phyloP scores from a whole-genome alignment of 192 early-diverging fungal genomes.

The Kappamyces sp. region DNA sequence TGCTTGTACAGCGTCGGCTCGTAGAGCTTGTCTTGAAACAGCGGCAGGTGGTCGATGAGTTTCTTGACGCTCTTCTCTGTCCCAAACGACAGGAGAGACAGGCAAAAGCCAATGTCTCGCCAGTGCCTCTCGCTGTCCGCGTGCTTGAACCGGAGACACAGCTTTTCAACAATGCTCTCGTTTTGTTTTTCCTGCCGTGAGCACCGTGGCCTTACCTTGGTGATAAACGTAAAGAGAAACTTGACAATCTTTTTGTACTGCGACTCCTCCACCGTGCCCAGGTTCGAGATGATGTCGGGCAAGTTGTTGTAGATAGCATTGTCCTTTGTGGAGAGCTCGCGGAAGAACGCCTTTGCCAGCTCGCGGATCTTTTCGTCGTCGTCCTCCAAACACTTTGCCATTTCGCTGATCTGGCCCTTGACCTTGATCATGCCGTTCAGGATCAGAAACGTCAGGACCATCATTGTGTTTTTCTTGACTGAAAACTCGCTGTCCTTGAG shows the following conservation, averaged over 20 bases:
- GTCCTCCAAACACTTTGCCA: slow-evolving; percentile 92
- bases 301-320: slow-evolving; percentile 99
- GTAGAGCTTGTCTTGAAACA: slow-evolving; percentile 88
- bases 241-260: slow-evolving; percentile 87
- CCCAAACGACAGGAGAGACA: slow-evolving; percentile 82
- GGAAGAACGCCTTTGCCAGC: slow-evolving; percentile 91
- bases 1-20: slow-evolving; percentile 78
- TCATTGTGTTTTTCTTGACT: slow-evolving; percentile 94
- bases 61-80: slow-evolving; percentile 80
- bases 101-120: slow-evolving; percentile 89
- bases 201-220: slow-evolving; percentile 43
- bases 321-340: slow-evolving; percentile 91
- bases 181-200: slow-evolving; percentile 77
- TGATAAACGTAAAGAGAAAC: slow-evolving; percentile 93
- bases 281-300: slow-evolving; percentile 93
- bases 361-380: slow-evolving; percentile 82
- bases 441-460: slow-evolving; percentile 97
- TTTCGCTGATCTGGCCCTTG: slow-evolving; percentile 95
- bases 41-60: slow-evolving; percentile 73
- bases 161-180: slow-evolving; percentile 92
- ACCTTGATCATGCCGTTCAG: slow-evolving; percentile 99
- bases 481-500: slow-evolving; percentile 68
- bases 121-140: slow-evolving; percentile 71
- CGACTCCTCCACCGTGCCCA: slow-evolving; percentile 74
- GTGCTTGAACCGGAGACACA: slow-evolving; percentile 89